Conservation (phyloP, 163 green algal species). For the Scenedesmus sp. region DNA sequence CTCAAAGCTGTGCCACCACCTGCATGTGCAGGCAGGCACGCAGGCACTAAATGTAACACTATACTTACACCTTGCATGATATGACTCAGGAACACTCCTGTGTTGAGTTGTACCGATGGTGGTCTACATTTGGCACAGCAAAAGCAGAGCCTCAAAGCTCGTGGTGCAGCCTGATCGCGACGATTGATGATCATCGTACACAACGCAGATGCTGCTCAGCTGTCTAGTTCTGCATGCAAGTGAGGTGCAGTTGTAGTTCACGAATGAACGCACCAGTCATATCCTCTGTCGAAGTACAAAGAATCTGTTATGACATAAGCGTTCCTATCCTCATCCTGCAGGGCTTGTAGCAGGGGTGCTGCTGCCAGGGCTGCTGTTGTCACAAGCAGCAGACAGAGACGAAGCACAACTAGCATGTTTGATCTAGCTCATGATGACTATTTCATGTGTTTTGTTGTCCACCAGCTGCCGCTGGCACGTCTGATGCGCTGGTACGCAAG, state of each 20-base stretch:
- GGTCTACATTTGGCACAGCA: too few species aligned
- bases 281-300: neutral
- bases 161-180: too few species aligned
- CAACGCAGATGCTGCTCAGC: neutral
- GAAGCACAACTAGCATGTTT: neutral
- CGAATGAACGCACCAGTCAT: neutral
- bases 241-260: too few species aligned
- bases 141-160: neutral
- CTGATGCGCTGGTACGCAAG: too few species aligned
- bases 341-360: neutral
- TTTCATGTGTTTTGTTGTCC: neutral
- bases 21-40: neutral
- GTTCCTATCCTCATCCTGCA: neutral
- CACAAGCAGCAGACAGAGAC: neutral
- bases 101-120: too few species aligned
- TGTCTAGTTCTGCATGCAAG: neutral
- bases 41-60: neutral
- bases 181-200: too few species aligned
- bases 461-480: too few species aligned
- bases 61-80: too few species aligned
- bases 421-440: neutral
- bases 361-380: neutral
- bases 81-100: too few species aligned
- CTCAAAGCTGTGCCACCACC: constrained; percentile 20
- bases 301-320: neutral